Conservation (phyloP, 2,329 filamentous ascomycete genomes). For the Cercospora zeina region DNA sequence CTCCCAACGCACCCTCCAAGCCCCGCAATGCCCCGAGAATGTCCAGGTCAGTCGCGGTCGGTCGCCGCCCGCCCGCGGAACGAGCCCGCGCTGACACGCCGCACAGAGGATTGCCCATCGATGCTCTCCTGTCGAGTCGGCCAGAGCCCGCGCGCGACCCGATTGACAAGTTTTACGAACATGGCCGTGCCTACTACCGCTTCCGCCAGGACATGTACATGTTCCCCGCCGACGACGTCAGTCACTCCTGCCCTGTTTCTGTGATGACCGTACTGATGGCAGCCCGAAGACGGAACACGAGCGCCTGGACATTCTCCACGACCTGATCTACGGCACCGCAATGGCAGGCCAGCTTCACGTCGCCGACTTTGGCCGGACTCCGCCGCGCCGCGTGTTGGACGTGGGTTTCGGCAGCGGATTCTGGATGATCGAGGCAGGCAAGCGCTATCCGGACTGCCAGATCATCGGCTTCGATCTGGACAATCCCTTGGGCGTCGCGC, state of each 20-base stretch:
- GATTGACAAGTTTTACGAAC: slow-evolving; percentile 26
- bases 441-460: slow-evolving; percentile 50
- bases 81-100: background rate
- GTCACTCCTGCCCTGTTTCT: background rate
- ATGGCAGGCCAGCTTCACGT: slow-evolving; percentile 33
- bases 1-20: slow-evolving; percentile 6
- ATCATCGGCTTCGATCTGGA: slow-evolving; percentile 35
- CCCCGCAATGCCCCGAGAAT: slow-evolving; percentile 22
- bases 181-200: slow-evolving; percentile 29
- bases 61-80: background rate
- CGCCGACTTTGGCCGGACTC: slow-evolving; percentile 42
- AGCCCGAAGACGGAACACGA: slow-evolving; percentile 25
- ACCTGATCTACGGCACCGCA: slow-evolving; percentile 42
- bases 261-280: slow-evolving; percentile 10
- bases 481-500: slow-evolving; percentile 21
- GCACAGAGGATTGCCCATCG: slow-evolving; percentile 25
- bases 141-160: slow-evolving; percentile 15
- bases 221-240: slow-evolving; percentile 32
- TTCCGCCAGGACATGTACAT: slow-evolving; percentile 28
- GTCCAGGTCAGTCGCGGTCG: slow-evolving; percentile 26
- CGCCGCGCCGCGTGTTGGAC: slow-evolving; percentile 57
- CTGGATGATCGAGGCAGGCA: slow-evolving; percentile 84
- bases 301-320: slow-evolving; percentile 32
- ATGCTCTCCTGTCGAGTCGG: slow-evolving; percentile 27
- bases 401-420: slow-evolving; percentile 86